Percentiles rank a stretch among this genome's conserved stretches.
Conservation (phyloP, 768 basidiomycete species). For the Dioszegia hungarica region DNA sequence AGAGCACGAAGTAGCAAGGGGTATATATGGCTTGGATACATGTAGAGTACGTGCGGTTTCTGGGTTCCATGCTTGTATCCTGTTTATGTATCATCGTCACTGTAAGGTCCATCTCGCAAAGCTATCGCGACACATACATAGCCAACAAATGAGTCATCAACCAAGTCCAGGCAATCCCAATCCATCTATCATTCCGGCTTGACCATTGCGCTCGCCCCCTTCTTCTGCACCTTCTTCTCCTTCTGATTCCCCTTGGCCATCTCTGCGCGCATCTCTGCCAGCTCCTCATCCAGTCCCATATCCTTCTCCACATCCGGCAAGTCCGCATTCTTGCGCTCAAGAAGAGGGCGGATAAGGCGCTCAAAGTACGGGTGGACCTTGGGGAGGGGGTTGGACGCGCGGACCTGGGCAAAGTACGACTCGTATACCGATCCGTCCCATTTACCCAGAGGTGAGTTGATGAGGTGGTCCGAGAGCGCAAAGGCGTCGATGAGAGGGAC, state of each 20-base stretch:
- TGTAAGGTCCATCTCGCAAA: too few relatives aligned
- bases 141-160: too few relatives aligned
- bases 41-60: too few relatives aligned
- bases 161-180: too few relatives aligned
- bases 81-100: too few relatives aligned
- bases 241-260: conserved; percentile 9
- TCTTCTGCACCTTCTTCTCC: background rate
- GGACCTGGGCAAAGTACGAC: conserved; percentile 52
- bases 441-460: conserved; percentile 53
- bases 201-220: background rate
- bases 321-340: conserved; percentile 48
- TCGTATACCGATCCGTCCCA: conserved; percentile 53
- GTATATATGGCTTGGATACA: too few relatives aligned
- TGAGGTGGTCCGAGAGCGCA: conserved; percentile 47
- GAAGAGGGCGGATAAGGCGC: conserved; percentile 51
- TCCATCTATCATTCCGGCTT: background rate
- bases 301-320: conserved; percentile 46
- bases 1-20: too few relatives aligned
- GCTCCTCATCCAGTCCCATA: conserved; percentile 49
- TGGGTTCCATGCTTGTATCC: too few relatives aligned
- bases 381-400: conserved; percentile 50
- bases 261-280: conserved; percentile 35
- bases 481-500: conserved; percentile 49
- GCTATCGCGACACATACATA: too few relatives aligned
- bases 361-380: conserved; percentile 53